Percentiles rank a stretch among this genome's conserved stretches.
Evolutionary conservation across 495 filamentous ascomycete species (phyloP).

Genomic region (Amphirosellinia nigrospora): DNA sequence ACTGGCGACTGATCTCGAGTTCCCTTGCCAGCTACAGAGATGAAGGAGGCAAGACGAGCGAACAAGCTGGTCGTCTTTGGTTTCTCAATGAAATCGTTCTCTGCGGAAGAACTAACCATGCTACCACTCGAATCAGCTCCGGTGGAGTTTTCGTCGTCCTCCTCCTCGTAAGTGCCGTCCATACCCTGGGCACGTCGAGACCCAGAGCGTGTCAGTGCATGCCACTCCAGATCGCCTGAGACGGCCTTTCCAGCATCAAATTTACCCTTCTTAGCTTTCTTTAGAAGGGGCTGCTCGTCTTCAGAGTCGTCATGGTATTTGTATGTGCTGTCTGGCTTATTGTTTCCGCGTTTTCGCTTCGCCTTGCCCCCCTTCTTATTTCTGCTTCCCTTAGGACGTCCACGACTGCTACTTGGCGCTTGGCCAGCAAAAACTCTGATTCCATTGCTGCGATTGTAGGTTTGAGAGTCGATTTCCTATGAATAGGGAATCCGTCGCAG

Average conservation of each 20-base stretch:
- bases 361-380: neutral
- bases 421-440: neutral
- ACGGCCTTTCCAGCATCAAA: neutral
- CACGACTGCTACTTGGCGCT: neutral
- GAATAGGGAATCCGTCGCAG: neutral
- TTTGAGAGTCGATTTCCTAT: neutral
- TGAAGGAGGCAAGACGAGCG: neutral
- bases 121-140: neutral
- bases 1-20: neutral
- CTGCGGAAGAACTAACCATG: neutral
- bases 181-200: neutral
- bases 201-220: constrained; percentile 5
- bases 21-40: neutral
- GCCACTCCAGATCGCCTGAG: neutral
- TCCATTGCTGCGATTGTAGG: constrained; percentile 1
- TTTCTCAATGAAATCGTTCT: neutral
- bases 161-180: constrained; percentile 3
- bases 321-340: neutral
- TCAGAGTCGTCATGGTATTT: neutral
- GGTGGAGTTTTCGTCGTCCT: neutral
- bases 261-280: neutral
- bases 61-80: neutral
- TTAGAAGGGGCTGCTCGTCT: neutral
- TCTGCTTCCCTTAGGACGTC: neutral
- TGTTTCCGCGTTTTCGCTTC: neutral